phyloP scores from a whole-genome alignment of 257 asterid genomes.

The Solanum tarijense region DNA sequence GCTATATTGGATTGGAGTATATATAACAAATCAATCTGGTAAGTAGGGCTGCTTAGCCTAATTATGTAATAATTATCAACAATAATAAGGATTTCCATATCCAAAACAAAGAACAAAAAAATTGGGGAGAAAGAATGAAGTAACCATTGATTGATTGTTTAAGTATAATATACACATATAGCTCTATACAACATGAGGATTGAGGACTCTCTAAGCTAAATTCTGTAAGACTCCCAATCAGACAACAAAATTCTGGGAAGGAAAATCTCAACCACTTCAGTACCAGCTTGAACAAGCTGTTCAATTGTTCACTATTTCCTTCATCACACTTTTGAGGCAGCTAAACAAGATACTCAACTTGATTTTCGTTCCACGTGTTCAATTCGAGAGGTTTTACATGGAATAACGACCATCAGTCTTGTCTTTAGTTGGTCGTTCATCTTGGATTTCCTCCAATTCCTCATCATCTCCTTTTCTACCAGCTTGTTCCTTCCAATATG shows the following conservation, averaged over 20 bases:
- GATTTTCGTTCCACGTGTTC: background rate
- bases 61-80: background rate
- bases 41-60: background rate
- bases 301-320: background rate
- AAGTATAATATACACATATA: background rate
- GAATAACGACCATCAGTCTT: slow-evolving; percentile 64
- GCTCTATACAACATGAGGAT: background rate
- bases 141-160: background rate
- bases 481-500: slow-evolving; percentile 85
- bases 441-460: slow-evolving; percentile 81
- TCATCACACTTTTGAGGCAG: background rate
- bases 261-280: background rate
- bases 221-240: background rate
- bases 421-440: slow-evolving; percentile 46
- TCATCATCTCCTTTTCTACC: slow-evolving; percentile 77
- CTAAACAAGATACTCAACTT: background rate
- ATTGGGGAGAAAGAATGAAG: background rate
- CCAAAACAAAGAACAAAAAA: background rate
- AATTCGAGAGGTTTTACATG: slow-evolving; percentile 24
- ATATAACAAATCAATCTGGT: background rate
- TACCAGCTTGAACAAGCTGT: background rate
- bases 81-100: background rate
- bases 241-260: background rate
- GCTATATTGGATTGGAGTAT: background rate
- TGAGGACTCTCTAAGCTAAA: background rate